A percentile compares a stretch with the other conserved stretches of the same genome.
These are phyloP conservation scores for Apophysomyces elegans DNA, from an alignment of 371 early-diverging fungal species.

Conservation along the genomic window DNA sequence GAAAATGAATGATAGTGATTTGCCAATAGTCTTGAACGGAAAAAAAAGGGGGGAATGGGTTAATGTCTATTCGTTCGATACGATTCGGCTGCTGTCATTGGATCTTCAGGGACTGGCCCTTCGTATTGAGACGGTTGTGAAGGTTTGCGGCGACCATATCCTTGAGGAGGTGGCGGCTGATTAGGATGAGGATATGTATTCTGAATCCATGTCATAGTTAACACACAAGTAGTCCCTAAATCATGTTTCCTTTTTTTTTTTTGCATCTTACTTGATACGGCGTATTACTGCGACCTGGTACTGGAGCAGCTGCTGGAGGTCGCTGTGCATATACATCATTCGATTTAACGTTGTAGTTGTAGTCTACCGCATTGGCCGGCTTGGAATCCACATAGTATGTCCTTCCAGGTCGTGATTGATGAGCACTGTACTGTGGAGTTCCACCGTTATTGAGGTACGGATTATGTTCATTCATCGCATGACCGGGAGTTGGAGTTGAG, in stretches of 20 bases:
- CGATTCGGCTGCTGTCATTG: slow-evolving; percentile 31
- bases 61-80: slow-evolving; percentile 32
- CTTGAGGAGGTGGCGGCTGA: slow-evolving; percentile 1
- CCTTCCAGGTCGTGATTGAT: not conserved
- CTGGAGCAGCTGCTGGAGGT: not conserved
- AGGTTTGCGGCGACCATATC: not conserved
- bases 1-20: slow-evolving; percentile 2
- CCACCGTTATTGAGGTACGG: slow-evolving; percentile 12
- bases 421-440: slow-evolving; percentile 11
- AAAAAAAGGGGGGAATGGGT: slow-evolving; percentile 13
- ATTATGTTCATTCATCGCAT: slow-evolving; percentile 18
- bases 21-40: not conserved
- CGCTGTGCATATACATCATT: slow-evolving; percentile 1
- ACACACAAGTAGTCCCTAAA: not conserved
- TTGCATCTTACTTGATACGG: not conserved
- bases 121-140: slow-evolving; percentile 11
- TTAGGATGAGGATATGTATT: slow-evolving; percentile 3
- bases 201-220: not conserved
- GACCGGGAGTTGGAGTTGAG: slow-evolving; percentile 23
- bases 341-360: slow-evolving; percentile 11
- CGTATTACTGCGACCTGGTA: not conserved
- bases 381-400: slow-evolving; percentile 15
- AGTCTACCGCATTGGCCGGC: slow-evolving; percentile 20
- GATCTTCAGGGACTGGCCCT: slow-evolving; percentile 35
- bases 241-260: not conserved